A percentile compares a stretch with the other conserved stretches of the same genome.
These are phyloP conservation scores for Hydnomerulius pinastri DNA, from an alignment of 768 basidiomycete genomes.

Conservation along the genomic window DNA sequence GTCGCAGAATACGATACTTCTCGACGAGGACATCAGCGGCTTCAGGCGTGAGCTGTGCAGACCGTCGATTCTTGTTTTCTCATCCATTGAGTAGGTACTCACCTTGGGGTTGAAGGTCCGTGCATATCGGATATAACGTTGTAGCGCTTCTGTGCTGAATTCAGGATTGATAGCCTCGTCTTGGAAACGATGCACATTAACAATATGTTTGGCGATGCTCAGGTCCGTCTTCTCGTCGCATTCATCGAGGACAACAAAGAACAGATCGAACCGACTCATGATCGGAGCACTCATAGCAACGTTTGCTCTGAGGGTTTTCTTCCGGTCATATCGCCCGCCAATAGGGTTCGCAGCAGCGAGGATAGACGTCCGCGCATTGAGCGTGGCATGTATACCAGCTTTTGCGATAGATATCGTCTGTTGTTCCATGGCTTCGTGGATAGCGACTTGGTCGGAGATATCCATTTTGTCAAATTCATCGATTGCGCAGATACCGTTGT, in stretches of 20 bases:
- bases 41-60: constrained; percentile 79
- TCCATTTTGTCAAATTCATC: constrained; percentile 99
- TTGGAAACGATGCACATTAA: constrained; percentile 95
- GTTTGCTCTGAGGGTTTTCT: constrained; percentile 88
- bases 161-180: constrained; percentile 95
- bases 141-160: constrained; percentile 94
- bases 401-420: constrained; percentile 99
- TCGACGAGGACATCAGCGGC: constrained; percentile 93
- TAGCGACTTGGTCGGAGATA: constrained; percentile 96
- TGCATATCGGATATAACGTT: constrained; percentile 96
- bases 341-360: constrained; percentile 97
- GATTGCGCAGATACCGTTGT: constrained; percentile 99
- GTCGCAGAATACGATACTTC: constrained; percentile 88
- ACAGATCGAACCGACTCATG: constrained; percentile 98
- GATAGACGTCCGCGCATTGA: constrained; percentile 97
- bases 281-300: constrained; percentile 98
- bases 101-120: constrained; percentile 98
- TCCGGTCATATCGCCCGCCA: constrained; percentile 95
- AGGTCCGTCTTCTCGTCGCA: constrained; percentile 91
- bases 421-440: constrained; percentile 99
- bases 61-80: constrained; percentile 5
- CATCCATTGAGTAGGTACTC: not conserved
- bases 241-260: constrained; percentile 97
- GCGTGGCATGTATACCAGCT: constrained; percentile 97
- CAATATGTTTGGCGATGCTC: constrained; percentile 95